Base-by-base conservation (phyloP, 768 basidiomycete species). In the Russula sp. region DNA sequence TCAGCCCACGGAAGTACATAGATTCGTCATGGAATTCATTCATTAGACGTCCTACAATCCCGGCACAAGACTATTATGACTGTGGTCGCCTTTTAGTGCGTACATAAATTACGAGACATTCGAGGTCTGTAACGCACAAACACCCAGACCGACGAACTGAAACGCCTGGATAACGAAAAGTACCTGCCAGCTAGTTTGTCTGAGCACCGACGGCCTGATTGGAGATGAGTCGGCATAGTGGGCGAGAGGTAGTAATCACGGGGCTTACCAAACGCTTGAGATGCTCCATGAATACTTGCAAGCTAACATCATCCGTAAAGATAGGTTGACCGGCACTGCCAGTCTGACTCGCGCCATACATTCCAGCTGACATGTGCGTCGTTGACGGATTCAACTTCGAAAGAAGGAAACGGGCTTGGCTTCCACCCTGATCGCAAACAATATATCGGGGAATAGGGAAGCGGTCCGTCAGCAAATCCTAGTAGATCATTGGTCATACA, bases 381-480 rank as follows among this genome's bases (percentile, higher is more conserved):
- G 96, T 98, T 59, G 93, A 96, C 2, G 97, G 97, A 73, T 98
- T 99, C 45, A 99, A 78, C 73, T 98, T 98, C 51, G 89, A 91
- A 34, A 98, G 76, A 70, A 98, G 75, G 86, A 99, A 99, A n/a
- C 97, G 89, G 6, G 97, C 96, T 73, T 98, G 97, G 73, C 88
- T 91, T 34, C 96, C 96, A 42, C 94, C 93, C 71, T 98, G 95
- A 73, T 99, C 95, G 72, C 93, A 95, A 36, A 97, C 93, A 67
- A 99, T 92, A 75, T 98, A 99, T 34, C 97, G 88, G 1, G 97
- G 97, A 67, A 99, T 93, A 1, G 97, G 97, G 81, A 90, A 93
- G 42, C 97, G 88, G 72, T 99, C 97, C 18, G 87, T 86, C 25
- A 99, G 85, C 29, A 99, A 83, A 65, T 99, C 97, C 86, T 97